These are phyloP conservation scores for Pythium rishiriense DNA, from an alignment of 352 stramenopile genomes.

Conservation along the genomic window DNA sequence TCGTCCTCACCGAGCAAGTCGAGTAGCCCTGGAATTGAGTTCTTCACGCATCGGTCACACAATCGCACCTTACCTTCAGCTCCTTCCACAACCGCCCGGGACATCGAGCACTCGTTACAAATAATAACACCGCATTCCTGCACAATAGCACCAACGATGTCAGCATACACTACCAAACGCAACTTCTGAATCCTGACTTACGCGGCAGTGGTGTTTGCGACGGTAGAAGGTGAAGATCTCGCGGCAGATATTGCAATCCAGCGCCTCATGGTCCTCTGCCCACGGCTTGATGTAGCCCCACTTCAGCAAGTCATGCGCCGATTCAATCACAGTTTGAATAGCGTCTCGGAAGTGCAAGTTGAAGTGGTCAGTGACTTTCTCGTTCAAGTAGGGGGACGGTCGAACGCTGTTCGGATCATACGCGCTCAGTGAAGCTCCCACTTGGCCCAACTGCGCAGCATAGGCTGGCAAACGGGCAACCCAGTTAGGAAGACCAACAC, in stretches of 20 bases:
- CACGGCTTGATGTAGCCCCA: conserved; percentile 88
- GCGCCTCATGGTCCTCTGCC: conserved; percentile 83
- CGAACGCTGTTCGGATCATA: conserved; percentile 55
- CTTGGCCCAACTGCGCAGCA: conserved; percentile 82
- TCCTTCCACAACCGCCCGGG: conserved; percentile 79
- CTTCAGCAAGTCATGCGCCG: conserved; percentile 81
- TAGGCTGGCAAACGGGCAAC: conserved; percentile 84
- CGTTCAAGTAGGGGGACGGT: conserved; percentile 76
- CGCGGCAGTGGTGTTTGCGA: conserved; percentile 82
- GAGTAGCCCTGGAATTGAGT: conserved; percentile 71
- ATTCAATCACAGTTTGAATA: conserved; percentile 68
- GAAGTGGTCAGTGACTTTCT: conserved; percentile 80
- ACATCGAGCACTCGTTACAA: conserved; percentile 85
- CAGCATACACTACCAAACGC: background rate
- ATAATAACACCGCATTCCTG: conserved; percentile 89
- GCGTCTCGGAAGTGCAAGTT: conserved; percentile 75
- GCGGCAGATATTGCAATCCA: conserved; percentile 72
- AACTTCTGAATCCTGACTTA: conserved; percentile 27
- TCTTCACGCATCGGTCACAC: conserved; percentile 85
- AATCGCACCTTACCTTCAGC: conserved; percentile 74
- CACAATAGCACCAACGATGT: background rate
- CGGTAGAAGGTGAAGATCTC: conserved; percentile 83
- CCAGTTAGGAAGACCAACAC: conserved; percentile 79
- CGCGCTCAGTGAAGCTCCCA: conserved; percentile 71
- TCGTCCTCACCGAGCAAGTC: conserved; percentile 47